Evolutionary conservation across 768 basidiomycete species (phyloP), one percentile per base, ranked within the genome.

Genomic region (Candolleomyces aberdarensis): DNA sequence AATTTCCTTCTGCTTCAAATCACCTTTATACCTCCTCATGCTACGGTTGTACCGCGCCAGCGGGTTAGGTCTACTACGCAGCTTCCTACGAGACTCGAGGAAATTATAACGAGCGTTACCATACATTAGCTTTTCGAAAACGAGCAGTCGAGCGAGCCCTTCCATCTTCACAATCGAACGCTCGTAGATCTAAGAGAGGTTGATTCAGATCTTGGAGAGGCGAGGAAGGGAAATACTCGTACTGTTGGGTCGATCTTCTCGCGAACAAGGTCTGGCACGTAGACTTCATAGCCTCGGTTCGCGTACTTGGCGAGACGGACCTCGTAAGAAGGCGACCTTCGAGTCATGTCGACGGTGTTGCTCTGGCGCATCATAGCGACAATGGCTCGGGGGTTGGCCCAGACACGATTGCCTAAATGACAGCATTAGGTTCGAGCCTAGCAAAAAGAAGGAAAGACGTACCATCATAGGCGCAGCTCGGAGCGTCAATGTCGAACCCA

Each of bases 321-420:
- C 74, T 87, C 85, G 64, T 88, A 85, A 11, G 85, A 87, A 1
- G 85, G 85, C 2, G 85, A 86, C 40, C 85, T 78, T n/a, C 85
- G 74, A 4, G 83, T 82, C 73, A 85, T 78, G 65, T 86, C 85
- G 56, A 85, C 79, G 0, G 82, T 84, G 68, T 86, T 86, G 72
- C 79, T 78, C 67, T 88, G 85, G n/a, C 83, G 82, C 81, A 88
- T 87, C 80, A 83, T 80, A 31, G 85, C 81, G 11, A 83, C 72
- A 56, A 87, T 77, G 13, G 83, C 80, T 9, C 86, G 78, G 5
- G 86, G 86, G 63, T 82, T 85, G 5, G 83, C 85, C 76, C 79
- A 83, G 13, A 87, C 81, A n/a, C 78, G 82, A 54, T 74, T 62
- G 17, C 79, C 78, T 80, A 46, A 1, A 39, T 26, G 26, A 11